Percentiles rank a stretch among this genome's conserved stretches.
These are phyloP conservation scores for Fusarium liriodendri DNA, from an alignment of 2,329 filamentous ascomycete species.

Conservation along the genomic window DNA sequence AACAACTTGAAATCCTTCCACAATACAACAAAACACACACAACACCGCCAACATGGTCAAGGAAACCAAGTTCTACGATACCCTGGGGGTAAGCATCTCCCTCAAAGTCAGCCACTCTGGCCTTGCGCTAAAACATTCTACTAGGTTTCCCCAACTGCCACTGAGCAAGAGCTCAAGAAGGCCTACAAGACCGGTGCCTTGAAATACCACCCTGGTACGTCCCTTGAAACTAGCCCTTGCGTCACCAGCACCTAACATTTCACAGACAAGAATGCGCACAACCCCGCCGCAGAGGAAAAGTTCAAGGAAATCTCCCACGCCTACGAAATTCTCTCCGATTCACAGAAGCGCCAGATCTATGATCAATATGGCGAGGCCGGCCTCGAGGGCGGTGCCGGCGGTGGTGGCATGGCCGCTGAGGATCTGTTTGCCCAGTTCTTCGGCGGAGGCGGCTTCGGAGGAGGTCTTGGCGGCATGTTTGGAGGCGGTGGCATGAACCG, in stretches of 20 bases:
- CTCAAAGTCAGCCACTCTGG: not conserved
- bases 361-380: slow-evolving; percentile 99
- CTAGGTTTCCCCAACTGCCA: slow-evolving; percentile 81
- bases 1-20: slow-evolving; percentile 7
- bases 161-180: slow-evolving; percentile 90
- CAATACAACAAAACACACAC: slow-evolving; percentile 2
- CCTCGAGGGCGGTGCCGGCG: slow-evolving; percentile 85
- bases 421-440: slow-evolving; percentile 99
- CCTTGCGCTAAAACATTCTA: slow-evolving; percentile 30
- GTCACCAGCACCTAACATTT: slow-evolving; percentile 24
- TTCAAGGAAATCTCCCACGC: slow-evolving; percentile 98
- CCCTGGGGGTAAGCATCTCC: slow-evolving; percentile 73
- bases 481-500: slow-evolving; percentile 74
- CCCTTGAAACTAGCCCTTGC: not conserved
- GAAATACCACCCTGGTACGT: slow-evolving; percentile 85
- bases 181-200: slow-evolving; percentile 87
- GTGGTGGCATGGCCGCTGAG: slow-evolving; percentile 91
- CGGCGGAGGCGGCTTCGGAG: slow-evolving; percentile 68
- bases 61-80: slow-evolving; percentile 83
- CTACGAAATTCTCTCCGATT: slow-evolving; percentile 93
- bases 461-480: slow-evolving; percentile 78
- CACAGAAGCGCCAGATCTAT: slow-evolving; percentile 91
- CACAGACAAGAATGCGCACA: slow-evolving; percentile 94
- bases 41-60: slow-evolving; percentile 73
- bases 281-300: slow-evolving; percentile 93